phyloP scores from a whole-genome alignment of 1,139 yeast genomes.

The Nakaseomyces delphensis region DNA sequence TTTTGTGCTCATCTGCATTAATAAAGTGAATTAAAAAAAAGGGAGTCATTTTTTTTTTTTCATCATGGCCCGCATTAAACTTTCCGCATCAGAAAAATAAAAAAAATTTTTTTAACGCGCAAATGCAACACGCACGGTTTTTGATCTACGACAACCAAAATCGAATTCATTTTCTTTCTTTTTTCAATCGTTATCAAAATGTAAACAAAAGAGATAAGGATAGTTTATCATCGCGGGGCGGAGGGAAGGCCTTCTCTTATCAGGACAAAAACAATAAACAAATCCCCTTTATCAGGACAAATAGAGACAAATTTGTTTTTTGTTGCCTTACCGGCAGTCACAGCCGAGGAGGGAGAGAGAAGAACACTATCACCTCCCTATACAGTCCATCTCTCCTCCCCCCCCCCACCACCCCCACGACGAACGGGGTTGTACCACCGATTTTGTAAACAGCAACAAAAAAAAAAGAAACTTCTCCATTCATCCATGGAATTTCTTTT shows the following conservation, averaged over 20 bases:
- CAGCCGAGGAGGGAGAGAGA: neutral
- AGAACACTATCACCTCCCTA: too few relatives aligned
- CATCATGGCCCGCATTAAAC: neutral
- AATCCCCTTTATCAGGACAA: too few relatives aligned
- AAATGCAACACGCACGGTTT: too few relatives aligned
- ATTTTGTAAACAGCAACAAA: neutral
- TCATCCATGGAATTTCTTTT: neutral
- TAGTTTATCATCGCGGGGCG: neutral
- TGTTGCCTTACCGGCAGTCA: constrained; percentile 1
- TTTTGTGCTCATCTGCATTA: too few relatives aligned
- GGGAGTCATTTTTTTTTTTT: neutral
- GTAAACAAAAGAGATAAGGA: constrained; percentile 1
- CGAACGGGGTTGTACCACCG: neutral
- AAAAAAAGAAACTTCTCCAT: neutral
- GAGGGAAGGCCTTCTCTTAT: neutral
- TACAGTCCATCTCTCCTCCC: neutral
- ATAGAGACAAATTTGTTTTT: neutral
- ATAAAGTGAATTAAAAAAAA: too few relatives aligned
- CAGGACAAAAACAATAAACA: constrained; percentile 2
- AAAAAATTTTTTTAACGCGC: too few relatives aligned
- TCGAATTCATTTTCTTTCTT: neutral
- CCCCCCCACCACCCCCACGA: neutral
- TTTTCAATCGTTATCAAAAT: neutral
- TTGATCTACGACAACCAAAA: neutral
- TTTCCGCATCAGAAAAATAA: too few relatives aligned